These are phyloP conservation scores for Skeletonema tropicum DNA, from an alignment of 108 stramenopile species.

Conservation along the genomic window DNA sequence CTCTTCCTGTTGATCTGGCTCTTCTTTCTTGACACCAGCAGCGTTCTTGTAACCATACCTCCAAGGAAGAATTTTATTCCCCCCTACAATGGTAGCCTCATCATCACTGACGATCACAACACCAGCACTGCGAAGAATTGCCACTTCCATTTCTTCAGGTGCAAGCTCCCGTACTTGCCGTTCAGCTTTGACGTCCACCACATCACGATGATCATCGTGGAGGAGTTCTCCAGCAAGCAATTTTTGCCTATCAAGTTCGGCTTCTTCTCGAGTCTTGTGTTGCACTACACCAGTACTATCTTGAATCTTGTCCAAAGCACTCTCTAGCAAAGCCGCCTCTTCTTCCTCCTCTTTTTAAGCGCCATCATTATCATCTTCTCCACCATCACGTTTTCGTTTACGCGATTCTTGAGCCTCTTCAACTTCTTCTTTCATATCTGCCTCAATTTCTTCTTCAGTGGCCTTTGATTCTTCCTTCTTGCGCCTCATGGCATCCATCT, in stretches of 20 bases:
- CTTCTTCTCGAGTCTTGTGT: constrained; percentile 80
- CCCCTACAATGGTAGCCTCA: constrained; percentile 72
- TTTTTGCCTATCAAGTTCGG: constrained; percentile 77
- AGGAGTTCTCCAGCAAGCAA: constrained; percentile 74
- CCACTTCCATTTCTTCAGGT: constrained; percentile 60
- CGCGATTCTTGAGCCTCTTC: constrained; percentile 23
- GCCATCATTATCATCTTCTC: constrained; percentile 31
- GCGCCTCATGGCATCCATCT: constrained; percentile 77
- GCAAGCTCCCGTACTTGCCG: constrained; percentile 48
- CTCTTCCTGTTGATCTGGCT: constrained; percentile 1
- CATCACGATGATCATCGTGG: constrained; percentile 50
- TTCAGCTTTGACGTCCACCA: constrained; percentile 20
- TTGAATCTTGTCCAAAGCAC: constrained; percentile 68
- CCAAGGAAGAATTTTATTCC: constrained; percentile 75
- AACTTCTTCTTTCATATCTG: constrained; percentile 35
- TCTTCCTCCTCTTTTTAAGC: constrained; percentile 49
- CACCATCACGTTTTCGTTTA: constrained; percentile 43
- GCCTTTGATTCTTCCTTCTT: constrained; percentile 61
- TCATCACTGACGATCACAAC: constrained; percentile 82
- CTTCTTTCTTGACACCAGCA: constrained; percentile 27
- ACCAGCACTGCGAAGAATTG: constrained; percentile 68
- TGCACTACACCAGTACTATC: constrained; percentile 51
- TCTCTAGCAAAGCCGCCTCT: constrained; percentile 74
- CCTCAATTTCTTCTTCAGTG: constrained; percentile 22
- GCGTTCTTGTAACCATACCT: constrained; percentile 44